Base-by-base conservation (phyloP, 495 filamentous ascomycete genomes). In the Penicillium turbatum region DNA sequence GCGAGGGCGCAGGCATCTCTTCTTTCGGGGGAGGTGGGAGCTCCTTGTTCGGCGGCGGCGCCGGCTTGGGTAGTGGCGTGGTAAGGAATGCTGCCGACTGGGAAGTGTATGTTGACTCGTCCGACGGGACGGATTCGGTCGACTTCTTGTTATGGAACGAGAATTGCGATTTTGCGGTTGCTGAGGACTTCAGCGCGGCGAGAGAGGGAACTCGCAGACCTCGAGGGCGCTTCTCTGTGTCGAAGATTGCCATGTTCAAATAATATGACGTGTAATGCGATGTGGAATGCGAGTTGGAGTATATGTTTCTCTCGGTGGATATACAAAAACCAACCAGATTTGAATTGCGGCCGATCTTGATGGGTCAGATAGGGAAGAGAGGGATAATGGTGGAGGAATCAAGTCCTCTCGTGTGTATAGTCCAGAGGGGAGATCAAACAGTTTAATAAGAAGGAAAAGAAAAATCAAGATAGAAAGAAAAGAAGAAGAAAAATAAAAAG, bases 191-290 rank as follows among this genome's bases (percentile, higher is more conserved):
- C 48, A 69, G 66, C 6, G 66, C 63, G 38, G 69, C 65, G 12
- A 72, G 61, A 11, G 72, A 73, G 0, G 71, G 69, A 10, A 74
- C 61, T 41, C 72, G 69, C 42, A 75, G 59, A 27, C 72, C 72
- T 0, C 65, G 65, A 9, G 71, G 63, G 47, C 71, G 69, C 35
- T 72, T 72, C 26, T 73, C 72, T 13, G 71, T 66, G 39, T 75
- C 72, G 48, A 71, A 64, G 38, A 73, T 65, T 5, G 71, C 70
- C 70, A 74, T 72, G 19, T 29, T 59, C 31, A 19, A 15, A 19
- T 39, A n/a, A 30, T 39, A n/a, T n/a, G 35, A 16, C 8, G 35
- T 37, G 35, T 6, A 15, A 16, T 36, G 34, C 5, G 31, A 12
- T 34, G 10, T 11, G 10, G 12, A 7, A 38, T 49, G 9, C 15